Conservation (phyloP, 2,329 filamentous ascomycete genomes). For the Biscogniauxia sp. region DNA sequence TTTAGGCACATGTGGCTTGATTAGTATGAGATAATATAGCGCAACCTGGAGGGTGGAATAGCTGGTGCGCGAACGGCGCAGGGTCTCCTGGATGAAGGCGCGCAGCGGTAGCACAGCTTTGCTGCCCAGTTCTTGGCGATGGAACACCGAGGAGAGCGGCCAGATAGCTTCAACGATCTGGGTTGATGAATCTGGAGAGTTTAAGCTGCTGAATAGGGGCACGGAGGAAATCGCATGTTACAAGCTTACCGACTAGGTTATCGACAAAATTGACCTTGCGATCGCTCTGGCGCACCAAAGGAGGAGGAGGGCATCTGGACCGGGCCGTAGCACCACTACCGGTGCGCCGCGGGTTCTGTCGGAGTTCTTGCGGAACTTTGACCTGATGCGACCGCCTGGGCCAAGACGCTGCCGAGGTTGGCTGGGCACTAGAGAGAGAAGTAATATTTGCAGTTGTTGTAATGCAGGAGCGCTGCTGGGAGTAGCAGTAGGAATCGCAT, state of each 20-base stretch:
- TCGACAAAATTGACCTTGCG: slow-evolving; percentile 95
- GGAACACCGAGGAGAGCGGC: slow-evolving; percentile 81
- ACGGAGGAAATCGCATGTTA: slow-evolving; percentile 30
- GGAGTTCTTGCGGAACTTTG: slow-evolving; percentile 58
- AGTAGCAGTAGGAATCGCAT: slow-evolving; percentile 43
- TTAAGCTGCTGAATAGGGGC: slow-evolving; percentile 32
- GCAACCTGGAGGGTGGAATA: slow-evolving; percentile 97
- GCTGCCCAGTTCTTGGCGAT: slow-evolving; percentile 67
- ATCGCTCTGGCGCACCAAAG: slow-evolving; percentile 81
- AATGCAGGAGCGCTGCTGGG: slow-evolving; percentile 32
- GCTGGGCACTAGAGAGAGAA: slow-evolving; percentile 29
- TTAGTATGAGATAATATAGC: slow-evolving; percentile 91
- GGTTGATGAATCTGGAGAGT: slow-evolving; percentile 78
- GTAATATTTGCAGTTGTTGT: slow-evolving; percentile 20
- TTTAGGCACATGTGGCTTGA: slow-evolving; percentile 83
- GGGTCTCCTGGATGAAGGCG: slow-evolving; percentile 95
- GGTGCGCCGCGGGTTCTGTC: slow-evolving; percentile 62
- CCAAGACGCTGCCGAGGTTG: slow-evolving; percentile 32
- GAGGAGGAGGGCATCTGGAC: slow-evolving; percentile 65
- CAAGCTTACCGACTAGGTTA: slow-evolving; percentile 89
- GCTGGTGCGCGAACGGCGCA: slow-evolving; percentile 90
- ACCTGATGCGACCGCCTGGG: slow-evolving; percentile 34
- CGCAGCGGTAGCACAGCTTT: slow-evolving; percentile 84
- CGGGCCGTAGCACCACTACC: slow-evolving; percentile 53
- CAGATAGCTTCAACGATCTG: slow-evolving; percentile 97